Conservation (phyloP, 2,329 filamentous ascomycete species). For the Arachnopeziza araneosa region DNA sequence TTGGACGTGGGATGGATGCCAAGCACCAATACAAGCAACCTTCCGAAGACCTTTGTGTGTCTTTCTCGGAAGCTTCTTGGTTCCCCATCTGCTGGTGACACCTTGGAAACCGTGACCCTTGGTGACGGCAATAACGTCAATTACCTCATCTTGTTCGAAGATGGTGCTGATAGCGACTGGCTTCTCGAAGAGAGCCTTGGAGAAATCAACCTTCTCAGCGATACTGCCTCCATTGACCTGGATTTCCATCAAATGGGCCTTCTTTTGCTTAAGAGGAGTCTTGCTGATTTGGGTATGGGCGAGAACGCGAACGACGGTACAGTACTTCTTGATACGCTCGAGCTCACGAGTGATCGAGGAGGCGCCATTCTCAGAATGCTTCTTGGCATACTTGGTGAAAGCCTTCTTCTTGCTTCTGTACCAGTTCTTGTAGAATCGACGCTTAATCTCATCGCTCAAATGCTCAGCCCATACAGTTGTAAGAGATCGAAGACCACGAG, state of each 20-base stretch:
- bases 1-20: slow-evolving; percentile 99
- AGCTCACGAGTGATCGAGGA: slow-evolving; percentile 92
- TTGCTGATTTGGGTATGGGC: slow-evolving; percentile 99
- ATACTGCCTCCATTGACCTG: slow-evolving; percentile 98
- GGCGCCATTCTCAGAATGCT: slow-evolving; percentile 92
- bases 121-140: slow-evolving; percentile 98
- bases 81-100: slow-evolving; percentile 97
- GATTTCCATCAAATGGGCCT: slow-evolving; percentile 99
- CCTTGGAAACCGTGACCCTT: slow-evolving; percentile 98
- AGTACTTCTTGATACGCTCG: slow-evolving; percentile 99
- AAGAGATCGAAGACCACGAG: slow-evolving; percentile 97
- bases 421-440: slow-evolving; percentile 99
- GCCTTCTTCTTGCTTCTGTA: slow-evolving; percentile 99
- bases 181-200: slow-evolving; percentile 97
- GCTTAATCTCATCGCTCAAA: slow-evolving; percentile 96
- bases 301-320: slow-evolving; percentile 97
- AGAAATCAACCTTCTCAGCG: slow-evolving; percentile 95
- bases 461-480: slow-evolving; percentile 99
- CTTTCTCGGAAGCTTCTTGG: slow-evolving; percentile 99
- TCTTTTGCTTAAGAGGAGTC: slow-evolving; percentile 99
- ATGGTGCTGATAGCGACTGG: slow-evolving; percentile 85
- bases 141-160: slow-evolving; percentile 99
- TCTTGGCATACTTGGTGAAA: slow-evolving; percentile 99
- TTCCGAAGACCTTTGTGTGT: slow-evolving; percentile 99
- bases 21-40: slow-evolving; percentile 99